phyloP scores from a whole-genome alignment of 176 grass and related monocot species.

The Otatea glauca region DNA sequence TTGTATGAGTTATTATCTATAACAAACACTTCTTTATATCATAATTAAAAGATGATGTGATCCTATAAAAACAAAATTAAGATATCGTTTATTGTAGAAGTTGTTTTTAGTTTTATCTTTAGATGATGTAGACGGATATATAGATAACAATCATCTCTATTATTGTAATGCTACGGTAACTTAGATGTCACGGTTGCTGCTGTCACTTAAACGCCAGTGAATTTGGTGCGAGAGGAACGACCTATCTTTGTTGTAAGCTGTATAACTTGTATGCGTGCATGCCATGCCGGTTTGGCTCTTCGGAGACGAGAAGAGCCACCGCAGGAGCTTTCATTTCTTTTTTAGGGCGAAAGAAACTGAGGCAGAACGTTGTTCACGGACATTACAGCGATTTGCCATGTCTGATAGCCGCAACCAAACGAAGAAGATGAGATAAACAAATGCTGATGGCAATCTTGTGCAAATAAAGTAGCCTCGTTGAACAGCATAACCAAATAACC shows the following conservation, averaged over 20 bases:
- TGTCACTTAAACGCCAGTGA: not conserved
- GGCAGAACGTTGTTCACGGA: conserved; percentile 7
- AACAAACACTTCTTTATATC: too few relatives aligned
- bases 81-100: too few relatives aligned
- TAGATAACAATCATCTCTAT: too few relatives aligned
- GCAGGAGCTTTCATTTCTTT: not conserved
- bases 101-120: too few relatives aligned
- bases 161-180: not conserved
- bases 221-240: not conserved
- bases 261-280: not conserved
- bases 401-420: conserved; percentile 17
- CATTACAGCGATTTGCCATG: conserved; percentile 25
- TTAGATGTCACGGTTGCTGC: not conserved
- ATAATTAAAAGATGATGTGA: too few relatives aligned
- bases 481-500: conserved; percentile 35
- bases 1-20: too few relatives aligned
- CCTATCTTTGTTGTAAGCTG: not conserved
- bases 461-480: conserved; percentile 24
- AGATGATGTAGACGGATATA: too few relatives aligned
- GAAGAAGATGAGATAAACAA: conserved; percentile 49
- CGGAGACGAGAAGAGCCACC: conserved; percentile 26
- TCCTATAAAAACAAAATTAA: too few relatives aligned
- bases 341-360: conserved; percentile 13
- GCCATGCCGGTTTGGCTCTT: conserved; percentile 27
- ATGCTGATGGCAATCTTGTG: not conserved